Conservation (phyloP, 306 rosid genomes). For the Dicorynia guianensis region DNA sequence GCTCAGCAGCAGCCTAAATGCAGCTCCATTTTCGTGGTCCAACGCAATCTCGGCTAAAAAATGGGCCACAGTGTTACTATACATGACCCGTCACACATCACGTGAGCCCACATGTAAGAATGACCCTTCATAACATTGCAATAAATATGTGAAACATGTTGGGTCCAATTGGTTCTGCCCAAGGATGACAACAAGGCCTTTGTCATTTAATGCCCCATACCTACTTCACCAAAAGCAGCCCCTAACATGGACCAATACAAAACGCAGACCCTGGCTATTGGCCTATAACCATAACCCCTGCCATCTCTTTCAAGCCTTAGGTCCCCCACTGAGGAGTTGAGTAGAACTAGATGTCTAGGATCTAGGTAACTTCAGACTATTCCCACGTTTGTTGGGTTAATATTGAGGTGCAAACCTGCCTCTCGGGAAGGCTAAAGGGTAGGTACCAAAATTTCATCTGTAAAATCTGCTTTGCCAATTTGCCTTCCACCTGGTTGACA, state of each 20-base stretch:
- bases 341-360: not conserved
- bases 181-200: constrained; percentile 30
- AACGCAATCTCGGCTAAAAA: constrained; percentile 40
- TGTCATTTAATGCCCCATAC: constrained; percentile 32
- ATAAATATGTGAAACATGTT: constrained; percentile 44
- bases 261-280: not conserved
- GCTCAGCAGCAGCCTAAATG: not conserved
- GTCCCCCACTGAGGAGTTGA: constrained; percentile 33
- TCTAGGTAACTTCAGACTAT: constrained; percentile 2
- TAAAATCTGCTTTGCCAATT: not conserved
- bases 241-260: not conserved
- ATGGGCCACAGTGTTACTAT: constrained; percentile 43
- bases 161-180: constrained; percentile 43
- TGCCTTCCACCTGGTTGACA: constrained; percentile 7
- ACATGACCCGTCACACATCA: constrained; percentile 42
- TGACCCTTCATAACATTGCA: constrained; percentile 42
- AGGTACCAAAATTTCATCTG: not conserved
- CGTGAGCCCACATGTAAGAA: constrained; percentile 48
- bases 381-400: constrained; percentile 18
- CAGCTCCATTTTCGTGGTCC: constrained; percentile 37
- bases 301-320: not conserved
- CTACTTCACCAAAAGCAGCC: constrained; percentile 22
- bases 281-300: too few relatives aligned
- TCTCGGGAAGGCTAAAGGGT: constrained; percentile 1
- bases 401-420: not conserved